Percentiles rank a stretch among this genome's conserved stretches.
phyloP scores from a whole-genome alignment of 2,329 filamentous ascomycete species.

The Nemania sp. region DNA sequence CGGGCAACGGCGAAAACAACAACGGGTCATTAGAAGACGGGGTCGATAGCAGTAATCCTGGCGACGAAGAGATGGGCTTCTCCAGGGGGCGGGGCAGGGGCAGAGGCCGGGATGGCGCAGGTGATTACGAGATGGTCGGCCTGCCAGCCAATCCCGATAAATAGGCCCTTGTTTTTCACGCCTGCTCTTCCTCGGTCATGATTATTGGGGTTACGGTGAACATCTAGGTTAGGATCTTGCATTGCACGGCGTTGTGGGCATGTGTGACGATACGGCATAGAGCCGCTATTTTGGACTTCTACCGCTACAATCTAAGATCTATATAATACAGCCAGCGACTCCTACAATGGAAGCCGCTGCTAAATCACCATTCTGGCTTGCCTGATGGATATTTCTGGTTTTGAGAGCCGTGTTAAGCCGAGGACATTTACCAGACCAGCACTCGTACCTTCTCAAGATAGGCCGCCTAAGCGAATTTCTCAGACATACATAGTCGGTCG shows the following conservation, averaged over 20 bases:
- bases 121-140: slow-evolving; percentile 68
- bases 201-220: slow-evolving; percentile 23
- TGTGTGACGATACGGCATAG: slow-evolving; percentile 23
- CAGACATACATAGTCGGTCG: too few species aligned
- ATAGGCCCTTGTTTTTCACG: slow-evolving; percentile 18
- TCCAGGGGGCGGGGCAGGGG: slow-evolving; percentile 54
- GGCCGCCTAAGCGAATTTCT: too few species aligned
- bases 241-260: slow-evolving; percentile 28
- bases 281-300: not conserved
- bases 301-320: slow-evolving; percentile 8
- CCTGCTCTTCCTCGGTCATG: not conserved
- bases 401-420: too few species aligned
- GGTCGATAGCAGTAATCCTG: slow-evolving; percentile 28
- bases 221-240: slow-evolving; percentile 16
- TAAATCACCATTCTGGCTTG: not conserved
- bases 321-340: slow-evolving; percentile 13
- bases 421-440: too few species aligned
- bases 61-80: slow-evolving; percentile 53
- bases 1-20: slow-evolving; percentile 41
- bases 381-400: too few species aligned
- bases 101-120: slow-evolving; percentile 56
- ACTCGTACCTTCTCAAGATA: too few species aligned
- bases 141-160: slow-evolving; percentile 45
- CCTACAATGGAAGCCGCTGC: not conserved
- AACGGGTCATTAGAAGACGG: slow-evolving; percentile 27